phyloP scores from a whole-genome alignment of 2,329 filamentous ascomycete species.

The Chaetothyriales sp. region DNA sequence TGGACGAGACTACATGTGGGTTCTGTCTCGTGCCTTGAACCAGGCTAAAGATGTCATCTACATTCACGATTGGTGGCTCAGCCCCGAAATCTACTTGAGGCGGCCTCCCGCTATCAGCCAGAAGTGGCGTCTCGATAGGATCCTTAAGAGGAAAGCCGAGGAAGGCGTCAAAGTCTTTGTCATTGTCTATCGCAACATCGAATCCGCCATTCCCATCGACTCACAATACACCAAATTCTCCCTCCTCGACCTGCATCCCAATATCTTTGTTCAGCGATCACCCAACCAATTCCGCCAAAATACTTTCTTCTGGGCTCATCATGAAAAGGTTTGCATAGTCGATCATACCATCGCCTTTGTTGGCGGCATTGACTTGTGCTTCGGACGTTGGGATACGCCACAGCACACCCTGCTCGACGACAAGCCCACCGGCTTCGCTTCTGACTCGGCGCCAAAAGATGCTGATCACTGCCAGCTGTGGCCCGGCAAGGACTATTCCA shows the following conservation, averaged over 20 bases:
- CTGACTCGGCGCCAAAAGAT: conserved; percentile 62
- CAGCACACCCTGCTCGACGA: conserved; percentile 85
- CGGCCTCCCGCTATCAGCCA: conserved; percentile 90
- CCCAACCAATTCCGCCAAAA: conserved; percentile 98
- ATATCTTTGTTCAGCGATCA: conserved; percentile 89
- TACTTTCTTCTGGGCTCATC: conserved; percentile 98
- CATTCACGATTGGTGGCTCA: conserved; percentile 99
- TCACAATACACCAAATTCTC: conserved; percentile 98
- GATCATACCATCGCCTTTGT: conserved; percentile 94
- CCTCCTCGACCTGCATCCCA: conserved; percentile 84
- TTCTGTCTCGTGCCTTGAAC: conserved; percentile 88
- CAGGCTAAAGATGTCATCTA: conserved; percentile 97
- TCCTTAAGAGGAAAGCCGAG: conserved; percentile 83
- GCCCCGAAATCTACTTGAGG: conserved; percentile 88
- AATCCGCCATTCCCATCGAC: conserved; percentile 92
- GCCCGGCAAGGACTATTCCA: conserved; percentile 97
- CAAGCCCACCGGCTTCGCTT: conserved; percentile 87
- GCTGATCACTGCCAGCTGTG: conserved; percentile 91
- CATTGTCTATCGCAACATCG: conserved; percentile 95
- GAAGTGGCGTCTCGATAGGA: conserved; percentile 87
- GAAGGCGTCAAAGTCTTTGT: conserved; percentile 97
- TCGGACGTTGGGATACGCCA: conserved; percentile 93
- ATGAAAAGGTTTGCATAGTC: conserved; percentile 94
- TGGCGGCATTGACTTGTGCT: conserved; percentile 90
- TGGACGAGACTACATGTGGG: conserved; percentile 98